These are phyloP conservation scores for Medicago arabica DNA, from an alignment of 306 rosid species.

Conservation along the genomic window DNA sequence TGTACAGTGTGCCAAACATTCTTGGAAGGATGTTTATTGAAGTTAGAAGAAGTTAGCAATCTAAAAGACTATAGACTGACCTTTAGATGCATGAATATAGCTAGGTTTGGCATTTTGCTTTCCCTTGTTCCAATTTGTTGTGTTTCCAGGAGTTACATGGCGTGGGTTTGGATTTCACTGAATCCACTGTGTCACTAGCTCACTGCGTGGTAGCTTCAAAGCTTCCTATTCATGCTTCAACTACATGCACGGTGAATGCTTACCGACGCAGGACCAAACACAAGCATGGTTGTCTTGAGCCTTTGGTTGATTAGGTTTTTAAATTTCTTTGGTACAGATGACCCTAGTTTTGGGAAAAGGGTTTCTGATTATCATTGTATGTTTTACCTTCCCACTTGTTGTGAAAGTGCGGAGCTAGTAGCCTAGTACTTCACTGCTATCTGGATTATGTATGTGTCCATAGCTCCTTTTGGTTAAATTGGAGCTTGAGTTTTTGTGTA, in stretches of 20 bases:
- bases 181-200: not conserved
- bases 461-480: conserved; percentile 19
- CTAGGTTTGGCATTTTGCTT: conserved; percentile 62
- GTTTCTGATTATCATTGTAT: conserved; percentile 53
- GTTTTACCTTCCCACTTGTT: conserved; percentile 35
- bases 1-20: conserved; percentile 79
- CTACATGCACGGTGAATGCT: not conserved
- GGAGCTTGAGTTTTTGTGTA: conserved; percentile 26
- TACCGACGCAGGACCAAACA: not conserved
- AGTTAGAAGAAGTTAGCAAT: conserved; percentile 57
- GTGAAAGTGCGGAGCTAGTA: conserved; percentile 41
- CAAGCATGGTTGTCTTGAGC: conserved; percentile 52
- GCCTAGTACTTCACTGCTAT: conserved; percentile 29
- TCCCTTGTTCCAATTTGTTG: conserved; percentile 41
- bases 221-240: not conserved
- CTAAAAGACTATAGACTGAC: conserved; percentile 56
- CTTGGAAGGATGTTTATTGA: conserved; percentile 52
- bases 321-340: conserved; percentile 48
- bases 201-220: not conserved
- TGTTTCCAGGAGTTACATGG: conserved; percentile 46
- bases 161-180: not conserved
- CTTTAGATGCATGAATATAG: conserved; percentile 64
- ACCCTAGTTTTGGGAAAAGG: conserved; percentile 57
- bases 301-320: conserved; percentile 59
- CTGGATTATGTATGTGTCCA: conserved; percentile 37